phyloP scores from a whole-genome alignment of 2,329 filamentous ascomycete genomes.

The Penicillium sp. region DNA sequence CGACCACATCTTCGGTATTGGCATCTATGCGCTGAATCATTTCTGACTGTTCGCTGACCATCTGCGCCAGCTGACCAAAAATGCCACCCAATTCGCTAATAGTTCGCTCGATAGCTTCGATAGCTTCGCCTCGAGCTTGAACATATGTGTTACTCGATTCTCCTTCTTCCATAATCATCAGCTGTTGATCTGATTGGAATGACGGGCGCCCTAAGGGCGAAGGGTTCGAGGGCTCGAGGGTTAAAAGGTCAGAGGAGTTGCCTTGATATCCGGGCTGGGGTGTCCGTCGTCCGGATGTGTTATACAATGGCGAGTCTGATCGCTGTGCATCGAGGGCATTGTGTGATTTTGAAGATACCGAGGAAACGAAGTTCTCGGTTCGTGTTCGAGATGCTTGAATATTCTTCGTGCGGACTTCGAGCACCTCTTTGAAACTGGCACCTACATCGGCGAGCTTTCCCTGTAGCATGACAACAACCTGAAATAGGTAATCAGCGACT shows the following conservation, averaged over 20 bases:
- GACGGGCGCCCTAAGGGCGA: conserved; percentile 49
- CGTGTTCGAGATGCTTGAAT: conserved; percentile 89
- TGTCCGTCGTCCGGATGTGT: conserved; percentile 67
- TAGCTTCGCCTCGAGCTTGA: conserved; percentile 88
- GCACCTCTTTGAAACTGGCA: conserved; percentile 93
- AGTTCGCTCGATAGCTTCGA: conserved; percentile 93
- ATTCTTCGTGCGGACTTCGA: conserved; percentile 95
- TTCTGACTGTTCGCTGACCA: conserved; percentile 96
- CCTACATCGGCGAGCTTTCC: conserved; percentile 89
- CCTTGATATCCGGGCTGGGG: conserved; percentile 55
- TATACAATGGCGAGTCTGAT: conserved; percentile 83
- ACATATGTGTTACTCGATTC: conserved; percentile 85
- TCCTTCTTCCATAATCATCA: conserved; percentile 91
- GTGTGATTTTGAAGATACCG: conserved; percentile 75
- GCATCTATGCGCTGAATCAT: conserved; percentile 97
- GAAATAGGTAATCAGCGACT: conserved; percentile 14
- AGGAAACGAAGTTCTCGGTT: conserved; percentile 95
- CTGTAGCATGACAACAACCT: conserved; percentile 80
- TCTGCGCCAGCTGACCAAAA: conserved; percentile 89
- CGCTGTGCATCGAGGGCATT: conserved; percentile 62
- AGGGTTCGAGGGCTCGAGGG: conserved; percentile 67
- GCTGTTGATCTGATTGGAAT: conserved; percentile 73
- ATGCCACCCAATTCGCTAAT: conserved; percentile 90
- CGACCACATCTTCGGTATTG: conserved; percentile 95
- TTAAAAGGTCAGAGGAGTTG: conserved; percentile 67